Base-by-base conservation (phyloP, 169 alveolate genomes). In the Eimeria falciformis region DNA sequence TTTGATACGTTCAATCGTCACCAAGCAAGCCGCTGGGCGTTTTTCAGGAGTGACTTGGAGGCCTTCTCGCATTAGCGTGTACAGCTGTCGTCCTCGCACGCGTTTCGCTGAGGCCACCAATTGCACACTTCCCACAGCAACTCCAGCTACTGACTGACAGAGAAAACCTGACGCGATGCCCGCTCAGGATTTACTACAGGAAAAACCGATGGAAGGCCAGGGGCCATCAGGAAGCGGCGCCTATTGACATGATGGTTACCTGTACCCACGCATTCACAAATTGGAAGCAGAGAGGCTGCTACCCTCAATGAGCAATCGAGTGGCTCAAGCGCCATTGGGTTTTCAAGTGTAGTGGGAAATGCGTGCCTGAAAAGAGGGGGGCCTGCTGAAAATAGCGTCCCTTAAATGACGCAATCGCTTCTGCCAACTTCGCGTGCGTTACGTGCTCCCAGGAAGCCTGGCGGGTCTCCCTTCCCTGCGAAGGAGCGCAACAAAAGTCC, bases 341-440 rank as follows among this genome's bases (percentile, higher is more conserved):
- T 33, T 2, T 33, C 40, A 33, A 2, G 40, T 33, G 40, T 33
- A 33, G 0, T 53, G 62, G 23, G 0, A 66, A 27, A 18, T 27
- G 56, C 79, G 18, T 56, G 73, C 93, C 93, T 6, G 93, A 87
- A 78, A 50, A 87, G n/a, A 87, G 78, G 33, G 93, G 93, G 2
- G 93, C 68, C n/a, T 53, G 77, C 65, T 87, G 93, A 5, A 87
- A 87, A 21, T 71, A 71, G 21, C 14, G 33, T 3, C 93, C 93
- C 14, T 58, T 5, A 56, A 69, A 87, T 1, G 81, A 53, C 6
- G n/a, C 37, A 18, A 69, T 5, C 7, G 65, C 78, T 47, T 25
- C 27, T 27, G 6, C 40, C 12, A 87, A 78, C 53, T 0, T 14
- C 14, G 23, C 79, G 11, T 0, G 3, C 25, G 87, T 71, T 27